A percentile compares a stretch with the other conserved stretches of the same genome.
phyloP scores from a whole-genome alignment of 352 stramenopile species.

The Phytophthora parvispora region DNA sequence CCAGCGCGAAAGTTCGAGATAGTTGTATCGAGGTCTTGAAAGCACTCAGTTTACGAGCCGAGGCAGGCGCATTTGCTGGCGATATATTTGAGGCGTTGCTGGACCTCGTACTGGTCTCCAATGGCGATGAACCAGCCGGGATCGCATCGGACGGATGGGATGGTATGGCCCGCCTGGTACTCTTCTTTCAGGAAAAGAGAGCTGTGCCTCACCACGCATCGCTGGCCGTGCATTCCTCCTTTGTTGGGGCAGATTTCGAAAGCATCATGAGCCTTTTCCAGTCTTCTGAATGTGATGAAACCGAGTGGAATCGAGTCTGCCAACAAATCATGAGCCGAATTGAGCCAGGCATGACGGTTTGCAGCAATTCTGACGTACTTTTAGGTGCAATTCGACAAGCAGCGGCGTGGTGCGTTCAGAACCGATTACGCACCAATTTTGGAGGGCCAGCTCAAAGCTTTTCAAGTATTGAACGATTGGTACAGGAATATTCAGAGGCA shows the following conservation, averaged over 20 bases:
- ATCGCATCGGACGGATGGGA: constrained; percentile 15
- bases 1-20: constrained; percentile 31
- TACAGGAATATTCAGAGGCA: constrained; percentile 48
- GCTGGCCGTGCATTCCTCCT: constrained; percentile 36
- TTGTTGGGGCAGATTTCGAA: constrained; percentile 57
- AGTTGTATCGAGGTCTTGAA: constrained; percentile 37
- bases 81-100: constrained; percentile 22
- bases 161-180: constrained; percentile 23
- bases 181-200: constrained; percentile 22
- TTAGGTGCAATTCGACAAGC: constrained; percentile 54
- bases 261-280: constrained; percentile 48
- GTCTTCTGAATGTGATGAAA: constrained; percentile 28
- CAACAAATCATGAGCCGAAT: constrained; percentile 24
- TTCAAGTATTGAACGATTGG: constrained; percentile 74
- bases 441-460: constrained; percentile 83
- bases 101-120: constrained; percentile 35
- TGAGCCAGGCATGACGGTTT: background rate
- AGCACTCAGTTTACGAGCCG: constrained; percentile 13
- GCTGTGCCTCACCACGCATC: background rate
- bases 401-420: constrained; percentile 77
- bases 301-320: constrained; percentile 52
- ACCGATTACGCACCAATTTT: constrained; percentile 80
- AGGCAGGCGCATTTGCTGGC: constrained; percentile 17
- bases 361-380: constrained; percentile 35
- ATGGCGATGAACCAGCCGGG: constrained; percentile 5